Base-by-base conservation (phyloP, 2,329 filamentous ascomycete species). In the Colletotrichum echinochloae region DNA sequence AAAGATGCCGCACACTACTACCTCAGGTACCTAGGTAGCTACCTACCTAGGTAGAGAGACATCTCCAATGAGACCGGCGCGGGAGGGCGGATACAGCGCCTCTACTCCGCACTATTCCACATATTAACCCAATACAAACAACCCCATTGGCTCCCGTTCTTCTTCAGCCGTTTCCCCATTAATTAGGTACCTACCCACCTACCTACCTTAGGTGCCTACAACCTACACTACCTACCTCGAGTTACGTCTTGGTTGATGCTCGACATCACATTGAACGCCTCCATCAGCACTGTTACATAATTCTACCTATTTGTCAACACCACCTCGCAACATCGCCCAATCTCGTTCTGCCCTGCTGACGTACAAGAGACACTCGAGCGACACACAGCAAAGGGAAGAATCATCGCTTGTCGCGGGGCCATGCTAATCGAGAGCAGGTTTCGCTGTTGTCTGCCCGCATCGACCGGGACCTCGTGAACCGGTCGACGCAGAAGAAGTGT, bases 61-160 rank as follows among this genome's bases (percentile, higher is more conserved):
- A 56, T 18, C 5, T 39, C n/a, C 14, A 14, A 39, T 26, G n/a
- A 35, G 12, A 37, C 6, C 33, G 33, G 52, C 33, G 30, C n/a
- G 28, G 28, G 49, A 52, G 33, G 37, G 52, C 52, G 30, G 51
- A 55, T 55, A 35, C 30, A n/a, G 51, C 51, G 51, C 30, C n/a
- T 37, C 33, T 26, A 35, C n/a, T 23, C n/a, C 26, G 20, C 18
- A 35, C n/a, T 23, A 12, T n/a, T 9, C 52, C 52, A 37, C n/a
- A 55, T n/a, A 26, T 5, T n/a, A 35, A n/a, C 63, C 14, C 14
- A 23, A 48, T 41, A 30, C 26, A n/a, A 26, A 30, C 30, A 39
- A 16, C 52, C 20, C 28, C 52, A 65, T 39, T 57, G 41, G 51
- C 18, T 65, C 51, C 62, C 52, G 39, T 52, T 23, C 52, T 30